These are phyloP conservation scores for Backusella sp. DNA, from an alignment of 192 early-diverging fungal genomes.

Conservation along the genomic window DNA sequence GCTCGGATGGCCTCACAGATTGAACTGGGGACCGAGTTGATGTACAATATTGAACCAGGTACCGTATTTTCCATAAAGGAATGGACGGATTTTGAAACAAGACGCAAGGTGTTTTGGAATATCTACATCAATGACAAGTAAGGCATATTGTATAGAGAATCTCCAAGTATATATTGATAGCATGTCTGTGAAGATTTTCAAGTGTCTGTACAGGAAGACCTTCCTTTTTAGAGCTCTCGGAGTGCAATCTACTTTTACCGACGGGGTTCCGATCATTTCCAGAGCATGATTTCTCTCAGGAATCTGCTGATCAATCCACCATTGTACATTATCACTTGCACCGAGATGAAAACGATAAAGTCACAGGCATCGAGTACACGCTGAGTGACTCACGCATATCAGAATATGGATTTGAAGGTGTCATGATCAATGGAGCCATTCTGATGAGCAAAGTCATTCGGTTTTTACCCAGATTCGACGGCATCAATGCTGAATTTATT, in stretches of 20 bases:
- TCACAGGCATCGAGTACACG: not conserved
- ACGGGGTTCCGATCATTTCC: slow-evolving; percentile 4
- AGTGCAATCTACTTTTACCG: slow-evolving; percentile 49
- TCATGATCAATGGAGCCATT: not conserved
- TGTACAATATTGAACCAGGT: not conserved
- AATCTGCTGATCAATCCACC: not conserved
- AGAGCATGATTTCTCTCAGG: not conserved
- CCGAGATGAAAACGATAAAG: not conserved
- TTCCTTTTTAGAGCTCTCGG: slow-evolving; percentile 42
- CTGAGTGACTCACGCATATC: not conserved
- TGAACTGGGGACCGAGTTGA: slow-evolving; percentile 45
- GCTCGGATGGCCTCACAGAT: slow-evolving; percentile 46
- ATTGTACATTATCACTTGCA: not conserved
- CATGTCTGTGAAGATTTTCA: slow-evolving; percentile 10
- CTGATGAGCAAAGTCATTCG: slow-evolving; percentile 43
- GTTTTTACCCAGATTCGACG: slow-evolving; percentile 40
- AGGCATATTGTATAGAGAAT: not conserved
- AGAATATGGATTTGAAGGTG: not conserved
- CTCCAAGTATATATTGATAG: too few species aligned
- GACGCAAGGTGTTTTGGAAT: slow-evolving; percentile 51
- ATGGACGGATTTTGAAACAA: slow-evolving; percentile 46
- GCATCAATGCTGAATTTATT: slow-evolving; percentile 43
- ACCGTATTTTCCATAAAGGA: slow-evolving; percentile 17
- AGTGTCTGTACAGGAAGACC: slow-evolving; percentile 45
- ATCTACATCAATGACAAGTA: slow-evolving; percentile 42